Evolutionary conservation across 306 rosid genomes (phyloP).

Genomic region (Acmispon strigosus): DNA sequence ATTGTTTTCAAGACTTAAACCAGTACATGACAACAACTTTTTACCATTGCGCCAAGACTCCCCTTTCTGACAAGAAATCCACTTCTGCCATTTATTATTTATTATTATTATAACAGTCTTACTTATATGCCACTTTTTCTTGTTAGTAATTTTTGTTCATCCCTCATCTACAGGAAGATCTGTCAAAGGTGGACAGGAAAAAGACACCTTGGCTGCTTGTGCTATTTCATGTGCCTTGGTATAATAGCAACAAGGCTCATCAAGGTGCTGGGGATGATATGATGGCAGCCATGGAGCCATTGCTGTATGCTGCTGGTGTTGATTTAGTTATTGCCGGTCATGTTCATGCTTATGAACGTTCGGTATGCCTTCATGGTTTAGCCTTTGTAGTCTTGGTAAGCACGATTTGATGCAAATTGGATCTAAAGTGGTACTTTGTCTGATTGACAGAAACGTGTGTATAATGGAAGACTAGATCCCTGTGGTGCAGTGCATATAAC

Average conservation of each 20-base stretch:
- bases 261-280: slow-evolving; percentile 70
- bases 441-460: slow-evolving; percentile 63
- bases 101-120: too few relatives aligned
- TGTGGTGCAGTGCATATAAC: slow-evolving; percentile 94
- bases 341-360: slow-evolving; percentile 96
- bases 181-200: slow-evolving; percentile 66
- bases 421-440: background rate
- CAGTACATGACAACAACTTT: too few relatives aligned
- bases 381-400: background rate
- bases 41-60: too few relatives aligned
- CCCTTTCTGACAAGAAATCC: too few relatives aligned
- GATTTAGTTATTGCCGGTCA: slow-evolving; percentile 80
- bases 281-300: slow-evolving; percentile 82
- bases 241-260: slow-evolving; percentile 93
- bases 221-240: slow-evolving; percentile 90
- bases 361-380: slow-evolving; percentile 37
- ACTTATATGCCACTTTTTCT: background rate
- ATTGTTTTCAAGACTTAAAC: too few relatives aligned
- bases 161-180: slow-evolving; percentile 49
- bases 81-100: too few relatives aligned
- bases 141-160: background rate
- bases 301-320: slow-evolving; percentile 72
- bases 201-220: slow-evolving; percentile 89
- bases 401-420: background rate
- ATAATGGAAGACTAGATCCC: slow-evolving; percentile 55